Base-by-base conservation (phyloP, 805 yeast genomes). In the Priceomyces medius region DNA sequence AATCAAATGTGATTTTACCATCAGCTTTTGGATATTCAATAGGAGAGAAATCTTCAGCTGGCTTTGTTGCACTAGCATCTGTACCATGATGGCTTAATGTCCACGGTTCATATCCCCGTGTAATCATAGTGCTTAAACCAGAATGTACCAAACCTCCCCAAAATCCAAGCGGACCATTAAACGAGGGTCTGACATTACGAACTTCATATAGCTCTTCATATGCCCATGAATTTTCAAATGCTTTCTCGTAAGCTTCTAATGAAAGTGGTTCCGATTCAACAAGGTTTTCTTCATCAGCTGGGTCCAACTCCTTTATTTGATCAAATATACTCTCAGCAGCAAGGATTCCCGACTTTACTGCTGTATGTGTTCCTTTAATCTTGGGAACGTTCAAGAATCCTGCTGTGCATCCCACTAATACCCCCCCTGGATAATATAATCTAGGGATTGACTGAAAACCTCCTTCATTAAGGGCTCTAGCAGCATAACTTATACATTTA, bases 381-480 rank as follows among this genome's bases (percentile, higher is more conserved):
- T 91, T 93, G 40, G 99, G 97, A 33, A 93, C 98, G 59, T 93
- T 93, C 80, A 93, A 78, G 63, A 93, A 91, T 1, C 99, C 99
- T 3, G 99, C 99, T 43, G 95, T 72, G 43, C 95, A 93, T 23
- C 99, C 99, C 29, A 93, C 91, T 20, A 93, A 67, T 7, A 89
- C 83, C 40, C 99, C 99, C 38, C 99, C 99, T 2, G 98, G 98
- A 77, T 93, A 93, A 50, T 83, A 71, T 41, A 93, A 73, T 58
- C 83, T 79, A 18, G 99, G 99, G 39, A 93, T 85, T 28, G 95
- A 83, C 69, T 93, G 99, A 51, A 73, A 76, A 0, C 99, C 99
- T 47, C 99, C 99, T 68, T 93, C 99, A 63, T 91, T 93, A 52
- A 93, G 76, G 0, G 98, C 97, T 53, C 99, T 77, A 3, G 99